A percentile compares a stretch with the other conserved stretches of the same genome.
phyloP scores from a whole-genome alignment of 768 basidiomycete genomes.

The Imleria badia region DNA sequence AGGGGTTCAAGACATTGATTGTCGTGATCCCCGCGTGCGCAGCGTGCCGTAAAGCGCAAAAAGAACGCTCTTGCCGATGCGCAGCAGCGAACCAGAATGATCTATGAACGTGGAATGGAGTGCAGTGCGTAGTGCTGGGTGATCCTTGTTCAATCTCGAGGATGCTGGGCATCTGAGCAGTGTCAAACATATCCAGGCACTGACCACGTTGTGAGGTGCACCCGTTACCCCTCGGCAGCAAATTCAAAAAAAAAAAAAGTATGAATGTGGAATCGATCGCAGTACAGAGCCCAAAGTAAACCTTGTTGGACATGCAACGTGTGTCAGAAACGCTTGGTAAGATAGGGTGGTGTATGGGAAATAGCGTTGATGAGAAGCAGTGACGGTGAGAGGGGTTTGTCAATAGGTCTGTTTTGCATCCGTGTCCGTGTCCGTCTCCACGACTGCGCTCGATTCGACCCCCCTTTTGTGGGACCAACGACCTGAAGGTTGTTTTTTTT shows the following conservation, averaged over 20 bases:
- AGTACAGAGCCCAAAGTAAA: neutral
- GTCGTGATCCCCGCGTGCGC: neutral
- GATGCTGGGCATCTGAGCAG: no score
- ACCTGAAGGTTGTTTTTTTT: neutral
- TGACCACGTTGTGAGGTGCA: neutral
- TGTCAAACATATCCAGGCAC: neutral
- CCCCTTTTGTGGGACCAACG: neutral
- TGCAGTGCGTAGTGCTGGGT: neutral
- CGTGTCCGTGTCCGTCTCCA: conserved; percentile 9
- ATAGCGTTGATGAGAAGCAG: neutral
- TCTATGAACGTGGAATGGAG: neutral
- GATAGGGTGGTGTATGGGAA: neutral
- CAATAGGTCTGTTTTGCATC: neutral
- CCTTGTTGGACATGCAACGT: neutral
- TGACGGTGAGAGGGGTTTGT: conserved; percentile 11
- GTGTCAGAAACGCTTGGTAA: neutral
- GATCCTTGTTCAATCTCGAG: neutral
- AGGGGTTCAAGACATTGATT: neutral
- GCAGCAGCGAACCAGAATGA: neutral
- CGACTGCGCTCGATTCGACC: conserved; percentile 1
- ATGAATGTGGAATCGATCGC: neutral
- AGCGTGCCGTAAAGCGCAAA: no score
- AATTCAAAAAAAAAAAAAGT: no score
- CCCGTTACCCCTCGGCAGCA: no score
- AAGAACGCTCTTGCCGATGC: no score